Base-by-base conservation (phyloP, 371 early-diverging fungal species). In the Mucor irregularis region DNA sequence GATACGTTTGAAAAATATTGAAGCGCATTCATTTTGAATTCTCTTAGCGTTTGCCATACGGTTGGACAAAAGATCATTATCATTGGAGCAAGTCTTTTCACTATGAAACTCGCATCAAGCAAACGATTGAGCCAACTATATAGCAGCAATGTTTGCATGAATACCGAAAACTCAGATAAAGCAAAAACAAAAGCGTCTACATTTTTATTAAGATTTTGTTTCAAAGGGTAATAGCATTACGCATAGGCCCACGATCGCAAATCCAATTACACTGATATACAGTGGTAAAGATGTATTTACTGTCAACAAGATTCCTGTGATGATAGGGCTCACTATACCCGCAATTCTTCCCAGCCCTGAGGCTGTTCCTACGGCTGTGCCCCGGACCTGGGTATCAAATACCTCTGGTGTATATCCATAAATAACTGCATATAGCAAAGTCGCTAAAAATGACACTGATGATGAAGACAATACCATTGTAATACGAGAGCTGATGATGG, bases 341-440 rank as follows among this genome's bases (percentile, higher is more conserved):
- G 89, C 82, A 56, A 92, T 76, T 34, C 93, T 83, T 1, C 88
- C 84, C 16, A 89, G 68, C 1, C 91, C 90, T 1, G 92, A 88
- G 0, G 92, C 89, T 10, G 87, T 83, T 4, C 93, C 94, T 21
- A 85, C 85, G 1, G 89, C 92, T 2, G 92, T 92, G 24, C 92
- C 93, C 7, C 94, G 81, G 11, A 89, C 78, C 9, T 78, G 71
- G 0, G 91, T 81, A 17, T 83, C 83, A 63, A 94, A 94, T 19
- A 91, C 92, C 55, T 94, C 94, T 0, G 94, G 93, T n/a, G 94
- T 92, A 53, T 92, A 94, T 0, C 89, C 86, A 61, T 94, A 94
- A 5, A 88, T 82, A 24, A 89, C 89, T 2, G 92, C 94, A 66
- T 92, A 94, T 62, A 91, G 81, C 17, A 91, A 58, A 2, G 92